phyloP scores from a whole-genome alignment of 176 grass and related monocot genomes.

The Triticum timopheevii region DNA sequence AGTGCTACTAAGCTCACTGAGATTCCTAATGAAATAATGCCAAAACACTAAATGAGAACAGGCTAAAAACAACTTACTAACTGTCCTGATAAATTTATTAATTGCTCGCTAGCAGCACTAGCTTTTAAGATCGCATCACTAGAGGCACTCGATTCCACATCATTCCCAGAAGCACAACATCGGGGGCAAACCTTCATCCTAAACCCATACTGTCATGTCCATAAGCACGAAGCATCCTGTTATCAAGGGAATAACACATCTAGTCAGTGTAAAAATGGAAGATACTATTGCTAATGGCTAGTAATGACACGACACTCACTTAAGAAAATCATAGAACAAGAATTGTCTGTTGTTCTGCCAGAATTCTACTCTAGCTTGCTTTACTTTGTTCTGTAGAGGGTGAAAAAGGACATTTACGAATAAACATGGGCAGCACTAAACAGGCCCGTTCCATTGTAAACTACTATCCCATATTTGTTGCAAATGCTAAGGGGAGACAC shows the following conservation, averaged over 20 bases:
- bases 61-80: slow-evolving; percentile 36
- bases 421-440: slow-evolving; percentile 93
- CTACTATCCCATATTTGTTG: slow-evolving; percentile 67
- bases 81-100: slow-evolving; percentile 75
- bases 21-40: neutral
- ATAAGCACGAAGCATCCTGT: slow-evolving; percentile 90
- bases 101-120: slow-evolving; percentile 77
- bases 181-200: slow-evolving; percentile 78
- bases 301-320: neutral
- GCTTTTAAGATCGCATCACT: slow-evolving; percentile 81
- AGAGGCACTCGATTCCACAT: slow-evolving; percentile 89
- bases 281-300: neutral
- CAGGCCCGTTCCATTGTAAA: slow-evolving; percentile 92
- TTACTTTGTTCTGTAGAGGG: neutral
- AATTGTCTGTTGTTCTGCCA: too few species aligned
- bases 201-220: slow-evolving; percentile 88
- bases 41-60: slow-evolving; percentile 19
- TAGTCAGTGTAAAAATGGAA: neutral
- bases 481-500: slow-evolving; percentile 81
- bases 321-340: neutral
- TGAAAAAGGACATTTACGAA: slow-evolving; percentile 56
- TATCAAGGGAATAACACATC: slow-evolving; percentile 6
- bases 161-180: slow-evolving; percentile 74
- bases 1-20: neutral
- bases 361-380: neutral